Evolutionary conservation across 805 yeast genomes (phyloP), one percentile per base, ranked within the genome.

Genomic region (Maudiozyma turicensis): DNA sequence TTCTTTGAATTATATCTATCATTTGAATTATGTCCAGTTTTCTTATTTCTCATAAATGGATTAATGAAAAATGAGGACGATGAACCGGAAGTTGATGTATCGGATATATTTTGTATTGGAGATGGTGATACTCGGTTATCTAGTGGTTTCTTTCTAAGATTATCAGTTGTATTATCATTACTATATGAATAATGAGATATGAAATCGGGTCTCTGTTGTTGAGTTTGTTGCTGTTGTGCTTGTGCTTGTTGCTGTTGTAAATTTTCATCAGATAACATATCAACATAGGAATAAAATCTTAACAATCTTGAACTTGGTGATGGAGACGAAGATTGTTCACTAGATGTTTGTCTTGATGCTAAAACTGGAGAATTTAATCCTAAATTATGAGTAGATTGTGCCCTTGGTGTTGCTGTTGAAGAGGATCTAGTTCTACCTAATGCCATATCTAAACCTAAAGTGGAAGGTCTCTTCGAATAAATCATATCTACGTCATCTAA

Each of bases 231-330:
- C 28, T 8, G 15, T 10, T 28, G 10, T 38, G 40, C 26, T 26
- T 38, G n/a, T n/a, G n/a, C n/a, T n/a, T 50, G 29, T 20, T 35
- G 30, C 8, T 37, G 26, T 9, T 28, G 32, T 8, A 31, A 38
- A 29, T 46, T 45, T 61, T 84, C 91, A 55, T 78, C 80, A 54
- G 72, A 77, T 52, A 84, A 74, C 76, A 86, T 76, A 57, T 86
- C 95, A 4, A 93, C 95, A 64, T 84, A 86, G 2, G 89, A 82
- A 59, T 79, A 82, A 61, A 85, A 85, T 40, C 72, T 66, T 42
- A 74, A 54, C 8, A 62, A 51, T 47, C 38, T 35, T 8, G 42
- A 11, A 4, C 60, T 52, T 32, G 60, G 58, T 28, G 34, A 10
- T 20, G 39, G 47, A 15, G 44, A 31, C 3, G 43, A 28, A 4